These are phyloP conservation scores for Aureobasidium sp. DNA, from an alignment of 2,329 filamentous ascomycete genomes.

Conservation along the genomic window DNA sequence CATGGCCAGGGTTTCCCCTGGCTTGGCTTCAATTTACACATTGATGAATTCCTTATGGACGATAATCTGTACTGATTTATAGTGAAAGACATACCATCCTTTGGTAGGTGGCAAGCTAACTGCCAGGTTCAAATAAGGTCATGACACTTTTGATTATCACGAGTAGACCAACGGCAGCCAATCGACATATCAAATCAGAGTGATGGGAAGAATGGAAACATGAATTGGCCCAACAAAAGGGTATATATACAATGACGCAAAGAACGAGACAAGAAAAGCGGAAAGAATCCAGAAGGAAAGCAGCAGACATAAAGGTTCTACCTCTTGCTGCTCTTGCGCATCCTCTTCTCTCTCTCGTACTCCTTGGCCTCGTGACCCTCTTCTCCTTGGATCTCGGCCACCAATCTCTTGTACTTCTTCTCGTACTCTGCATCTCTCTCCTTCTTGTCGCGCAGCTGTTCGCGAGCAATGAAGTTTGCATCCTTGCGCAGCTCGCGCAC, in stretches of 20 bases:
- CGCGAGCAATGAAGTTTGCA: conserved; percentile 82
- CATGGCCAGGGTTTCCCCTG: not conserved
- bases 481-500: conserved; percentile 93
- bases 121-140: no score
- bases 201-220: not conserved
- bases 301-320: not conserved
- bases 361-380: conserved; percentile 79
- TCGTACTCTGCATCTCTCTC: conserved; percentile 89
- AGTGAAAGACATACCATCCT: not conserved
- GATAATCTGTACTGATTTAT: no score
- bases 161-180: no score
- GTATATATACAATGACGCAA: not conserved
- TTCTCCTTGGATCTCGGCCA: conserved; percentile 92
- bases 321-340: conserved; percentile 55
- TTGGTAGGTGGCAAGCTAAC: no score
- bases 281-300: not conserved
- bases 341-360: conserved; percentile 79
- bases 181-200: no score
- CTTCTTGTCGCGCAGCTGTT: conserved; percentile 87
- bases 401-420: conserved; percentile 84
- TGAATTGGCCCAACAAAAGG: not conserved
- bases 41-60: not conserved
- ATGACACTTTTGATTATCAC: no score
- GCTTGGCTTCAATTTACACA: not conserved
- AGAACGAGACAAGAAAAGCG: not conserved